A percentile compares a stretch with the other conserved stretches of the same genome.
phyloP scores from a whole-genome alignment of 129 eudicot genomes.

The Erigeron canadensis region DNA sequence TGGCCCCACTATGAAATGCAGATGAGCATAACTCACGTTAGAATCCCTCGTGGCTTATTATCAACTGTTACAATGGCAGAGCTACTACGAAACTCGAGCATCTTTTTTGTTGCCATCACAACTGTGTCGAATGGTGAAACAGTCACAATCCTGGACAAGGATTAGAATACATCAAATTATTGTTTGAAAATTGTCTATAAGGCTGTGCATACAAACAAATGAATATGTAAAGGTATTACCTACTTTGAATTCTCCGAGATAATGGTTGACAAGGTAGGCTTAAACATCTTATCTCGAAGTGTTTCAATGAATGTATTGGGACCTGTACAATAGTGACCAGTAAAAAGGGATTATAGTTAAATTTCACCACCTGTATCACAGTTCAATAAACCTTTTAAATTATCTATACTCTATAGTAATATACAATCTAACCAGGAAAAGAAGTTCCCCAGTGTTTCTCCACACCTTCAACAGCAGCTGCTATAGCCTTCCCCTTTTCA shows the following conservation, averaged over 20 bases:
- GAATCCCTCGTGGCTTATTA: slow-evolving; percentile 82
- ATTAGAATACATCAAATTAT: slow-evolving; percentile 6
- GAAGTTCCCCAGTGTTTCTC: slow-evolving; percentile 96
- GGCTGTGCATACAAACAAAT: slow-evolving; percentile 3
- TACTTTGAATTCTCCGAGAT: slow-evolving; percentile 92
- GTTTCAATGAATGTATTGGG: slow-evolving; percentile 84
- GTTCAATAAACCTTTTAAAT: not conserved
- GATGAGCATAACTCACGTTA: slow-evolving; percentile 62
- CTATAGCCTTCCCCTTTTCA: slow-evolving; percentile 97
- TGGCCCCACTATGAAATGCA: slow-evolving; percentile 1
- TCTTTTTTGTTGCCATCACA: slow-evolving; percentile 85
- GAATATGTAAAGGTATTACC: slow-evolving; percentile 65
- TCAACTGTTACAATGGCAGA: slow-evolving; percentile 87
- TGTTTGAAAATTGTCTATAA: slow-evolving; percentile 17
- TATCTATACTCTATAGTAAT: too few relatives aligned
- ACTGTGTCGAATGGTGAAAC: slow-evolving; percentile 86
- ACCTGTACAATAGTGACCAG: slow-evolving; percentile 40
- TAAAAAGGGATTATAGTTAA: slow-evolving; percentile 7
- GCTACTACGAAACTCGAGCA: slow-evolving; percentile 71
- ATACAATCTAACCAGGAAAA: slow-evolving; percentile 57
- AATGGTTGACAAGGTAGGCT: slow-evolving; percentile 88
- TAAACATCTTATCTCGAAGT: slow-evolving; percentile 80
- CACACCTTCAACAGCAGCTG: slow-evolving; percentile 98
- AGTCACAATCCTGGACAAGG: slow-evolving; percentile 61
- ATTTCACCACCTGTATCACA: not conserved